Percentiles rank a stretch among this genome's conserved stretches.
Conservation (phyloP, 2,329 filamentous ascomycete species). For the Aspergillus transmontanensis region DNA sequence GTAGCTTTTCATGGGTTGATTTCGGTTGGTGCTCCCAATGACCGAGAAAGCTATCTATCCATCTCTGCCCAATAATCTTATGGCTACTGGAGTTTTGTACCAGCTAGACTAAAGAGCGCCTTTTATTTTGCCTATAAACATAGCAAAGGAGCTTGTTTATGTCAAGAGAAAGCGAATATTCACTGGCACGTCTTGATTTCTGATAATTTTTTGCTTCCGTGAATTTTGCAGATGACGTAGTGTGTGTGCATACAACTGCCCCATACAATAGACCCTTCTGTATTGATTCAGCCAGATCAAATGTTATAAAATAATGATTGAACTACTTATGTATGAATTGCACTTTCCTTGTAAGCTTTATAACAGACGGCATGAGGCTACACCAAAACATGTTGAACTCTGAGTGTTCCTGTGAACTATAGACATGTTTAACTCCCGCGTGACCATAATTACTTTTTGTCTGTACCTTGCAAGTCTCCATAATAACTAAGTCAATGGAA, state of each 20-base stretch:
- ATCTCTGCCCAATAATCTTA: not conserved
- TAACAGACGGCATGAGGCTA: not conserved
- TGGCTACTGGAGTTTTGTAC: not conserved
- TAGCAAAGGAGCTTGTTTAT: conserved; percentile 5
- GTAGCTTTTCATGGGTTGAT: not conserved
- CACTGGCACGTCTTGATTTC: not conserved
- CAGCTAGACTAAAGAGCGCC: not conserved
- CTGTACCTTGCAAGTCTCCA: not conserved
- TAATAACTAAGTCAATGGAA: not conserved
- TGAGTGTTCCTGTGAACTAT: not conserved
- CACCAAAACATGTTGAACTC: not conserved
- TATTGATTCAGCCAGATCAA: not conserved
- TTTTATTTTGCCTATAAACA: not conserved
- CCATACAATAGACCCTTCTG: not conserved
- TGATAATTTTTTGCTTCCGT: not conserved
- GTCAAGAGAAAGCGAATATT: not conserved
- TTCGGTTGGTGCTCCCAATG: not conserved
- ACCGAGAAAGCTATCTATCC: not conserved
- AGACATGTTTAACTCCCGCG: not conserved
- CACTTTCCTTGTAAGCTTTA: not conserved
- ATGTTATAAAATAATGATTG: not conserved
- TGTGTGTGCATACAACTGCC: not conserved
- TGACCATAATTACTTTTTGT: not conserved
- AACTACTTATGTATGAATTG: not conserved
- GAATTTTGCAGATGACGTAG: too few species aligned